A percentile compares a stretch with the other conserved stretches of the same genome.
Conservation (phyloP, 2,329 filamentous ascomycete genomes). For the Colletotrichum incanum region DNA sequence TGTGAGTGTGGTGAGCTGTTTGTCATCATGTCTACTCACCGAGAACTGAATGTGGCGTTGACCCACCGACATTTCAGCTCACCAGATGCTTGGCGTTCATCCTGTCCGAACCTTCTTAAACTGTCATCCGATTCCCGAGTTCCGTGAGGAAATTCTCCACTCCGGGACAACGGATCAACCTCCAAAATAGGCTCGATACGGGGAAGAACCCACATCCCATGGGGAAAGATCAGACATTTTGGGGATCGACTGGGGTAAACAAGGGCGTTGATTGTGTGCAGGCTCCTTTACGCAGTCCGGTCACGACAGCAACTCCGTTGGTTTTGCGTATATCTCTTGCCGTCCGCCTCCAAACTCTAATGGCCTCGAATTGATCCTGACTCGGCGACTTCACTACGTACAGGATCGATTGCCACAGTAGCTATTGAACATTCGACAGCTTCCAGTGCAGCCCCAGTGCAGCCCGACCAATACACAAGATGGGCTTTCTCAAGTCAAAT, state of each 20-base stretch:
- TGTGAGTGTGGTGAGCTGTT: neutral
- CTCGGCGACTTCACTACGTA: slow-evolving; percentile 30
- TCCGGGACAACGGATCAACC: neutral
- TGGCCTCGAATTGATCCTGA: neutral
- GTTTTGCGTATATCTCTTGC: slow-evolving; percentile 21
- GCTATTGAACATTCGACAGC: neutral
- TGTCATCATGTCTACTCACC: slow-evolving; percentile 3
- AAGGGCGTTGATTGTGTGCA: neutral
- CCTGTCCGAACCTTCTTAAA: neutral
- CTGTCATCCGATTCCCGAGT: slow-evolving; percentile 42
- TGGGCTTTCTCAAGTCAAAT: slow-evolving; percentile 32
- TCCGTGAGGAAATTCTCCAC: slow-evolving; percentile 9
- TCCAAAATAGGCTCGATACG: slow-evolving; percentile 17
- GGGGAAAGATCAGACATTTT: slow-evolving; percentile 29
- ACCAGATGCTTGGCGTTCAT: slow-evolving; percentile 4
- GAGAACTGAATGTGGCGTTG: neutral
- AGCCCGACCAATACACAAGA: slow-evolving; percentile 23
- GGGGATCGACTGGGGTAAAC: slow-evolving; percentile 27
- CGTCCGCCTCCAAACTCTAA: neutral
- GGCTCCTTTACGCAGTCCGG: neutral
- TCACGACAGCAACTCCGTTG: neutral
- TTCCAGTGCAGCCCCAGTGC: slow-evolving; percentile 21
- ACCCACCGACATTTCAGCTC: neutral
- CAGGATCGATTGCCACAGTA: slow-evolving; percentile 18
- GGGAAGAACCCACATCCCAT: slow-evolving; percentile 35